Conservation (phyloP, 305 asterid genomes). For the Fraxinus sp. region DNA sequence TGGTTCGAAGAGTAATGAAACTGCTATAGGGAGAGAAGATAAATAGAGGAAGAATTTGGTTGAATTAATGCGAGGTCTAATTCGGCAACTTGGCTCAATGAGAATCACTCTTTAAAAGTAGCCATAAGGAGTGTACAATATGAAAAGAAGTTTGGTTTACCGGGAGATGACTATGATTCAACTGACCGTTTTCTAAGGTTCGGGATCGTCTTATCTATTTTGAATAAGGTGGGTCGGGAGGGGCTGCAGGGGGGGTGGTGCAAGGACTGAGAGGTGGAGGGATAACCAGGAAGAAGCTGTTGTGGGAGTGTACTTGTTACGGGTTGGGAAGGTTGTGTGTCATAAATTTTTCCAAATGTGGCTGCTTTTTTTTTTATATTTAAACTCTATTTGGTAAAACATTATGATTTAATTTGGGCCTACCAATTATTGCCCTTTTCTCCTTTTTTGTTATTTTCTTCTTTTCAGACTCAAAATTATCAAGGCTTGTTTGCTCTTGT, state of each 20-base stretch:
- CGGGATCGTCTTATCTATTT: neutral
- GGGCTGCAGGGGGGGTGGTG: neutral
- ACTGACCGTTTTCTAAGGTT: slow-evolving; percentile 23
- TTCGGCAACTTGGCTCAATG: slow-evolving; percentile 23
- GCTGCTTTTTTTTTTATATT: slow-evolving; percentile 8
- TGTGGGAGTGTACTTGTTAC: neutral
- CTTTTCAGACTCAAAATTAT: slow-evolving; percentile 23
- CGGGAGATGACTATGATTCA: slow-evolving; percentile 12
- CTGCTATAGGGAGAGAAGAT: neutral
- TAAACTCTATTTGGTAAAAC: slow-evolving; percentile 8
- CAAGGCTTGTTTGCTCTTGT: neutral
- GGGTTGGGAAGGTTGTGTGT: neutral
- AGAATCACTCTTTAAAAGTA: slow-evolving; percentile 16
- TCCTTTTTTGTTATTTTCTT: slow-evolving; percentile 15
- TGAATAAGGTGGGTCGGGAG: neutral
- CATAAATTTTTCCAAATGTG: neutral
- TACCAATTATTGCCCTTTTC: slow-evolving; percentile 20
- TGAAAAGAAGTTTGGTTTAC: neutral
- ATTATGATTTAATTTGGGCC: slow-evolving; percentile 34
- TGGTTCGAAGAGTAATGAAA: slow-evolving; percentile 7
- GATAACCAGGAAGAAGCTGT: neutral
- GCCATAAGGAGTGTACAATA: neutral
- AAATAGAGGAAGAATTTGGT: slow-evolving; percentile 9
- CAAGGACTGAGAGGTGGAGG: neutral
- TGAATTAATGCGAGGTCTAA: slow-evolving; percentile 13